A percentile compares a stretch with the other conserved stretches of the same genome.
Evolutionary conservation across 495 filamentous ascomycete genomes (phyloP).

Genomic region (Saxophila tyrrhenica): DNA sequence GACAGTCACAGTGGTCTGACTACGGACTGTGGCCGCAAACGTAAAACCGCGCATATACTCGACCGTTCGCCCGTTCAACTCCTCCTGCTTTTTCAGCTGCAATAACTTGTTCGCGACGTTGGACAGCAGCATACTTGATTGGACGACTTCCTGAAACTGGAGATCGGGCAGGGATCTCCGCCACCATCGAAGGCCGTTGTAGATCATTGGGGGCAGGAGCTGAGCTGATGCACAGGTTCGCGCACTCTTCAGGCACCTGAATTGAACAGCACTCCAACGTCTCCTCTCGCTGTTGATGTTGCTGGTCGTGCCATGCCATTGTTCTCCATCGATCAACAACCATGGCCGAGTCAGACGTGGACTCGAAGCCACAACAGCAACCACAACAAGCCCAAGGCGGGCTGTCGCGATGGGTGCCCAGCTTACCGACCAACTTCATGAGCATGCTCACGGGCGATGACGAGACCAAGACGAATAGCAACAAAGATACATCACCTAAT

Average conservation of each 20-base stretch:
- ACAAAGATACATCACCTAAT: neutral
- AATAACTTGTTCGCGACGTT: neutral
- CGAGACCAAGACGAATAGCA: neutral
- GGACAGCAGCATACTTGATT: neutral
- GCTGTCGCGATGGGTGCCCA: conserved; percentile 14
- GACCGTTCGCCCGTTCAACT: too few species aligned
- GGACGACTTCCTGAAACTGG: neutral
- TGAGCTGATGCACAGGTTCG: neutral
- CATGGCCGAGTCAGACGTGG: conserved; percentile 1
- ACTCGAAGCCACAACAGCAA: neutral
- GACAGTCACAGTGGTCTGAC: too few species aligned
- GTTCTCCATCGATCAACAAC: neutral
- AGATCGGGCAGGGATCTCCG: neutral
- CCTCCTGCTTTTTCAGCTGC: neutral
- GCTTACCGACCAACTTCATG: conserved; percentile 11
- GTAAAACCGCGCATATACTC: neutral
- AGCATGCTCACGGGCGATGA: conserved; percentile 5
- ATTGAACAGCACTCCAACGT: neutral
- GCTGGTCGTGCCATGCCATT: neutral
- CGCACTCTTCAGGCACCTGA: neutral
- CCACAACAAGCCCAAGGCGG: neutral
- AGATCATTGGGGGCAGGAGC: neutral
- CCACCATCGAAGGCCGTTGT: neutral
- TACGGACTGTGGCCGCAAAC: too few species aligned
- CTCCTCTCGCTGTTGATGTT: neutral